phyloP scores from a whole-genome alignment of 2,329 filamentous ascomycete genomes.

The Penicillium sp. region DNA sequence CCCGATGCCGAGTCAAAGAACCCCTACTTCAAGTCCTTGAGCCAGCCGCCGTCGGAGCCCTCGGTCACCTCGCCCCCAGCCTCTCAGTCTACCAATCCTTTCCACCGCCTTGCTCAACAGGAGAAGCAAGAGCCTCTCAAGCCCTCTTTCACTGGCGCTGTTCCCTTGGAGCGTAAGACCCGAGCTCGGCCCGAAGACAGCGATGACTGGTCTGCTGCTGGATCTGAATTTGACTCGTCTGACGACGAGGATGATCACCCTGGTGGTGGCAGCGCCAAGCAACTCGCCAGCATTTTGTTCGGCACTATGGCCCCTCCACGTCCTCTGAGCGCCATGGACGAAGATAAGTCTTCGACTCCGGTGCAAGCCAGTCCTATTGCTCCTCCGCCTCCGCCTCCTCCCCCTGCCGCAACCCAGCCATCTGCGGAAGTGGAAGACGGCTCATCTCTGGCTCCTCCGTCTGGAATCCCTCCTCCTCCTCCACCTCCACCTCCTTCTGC shows the following conservation, averaged over 20 bases:
- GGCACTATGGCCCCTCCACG: slow-evolving; percentile 94
- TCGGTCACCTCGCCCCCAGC: slow-evolving; percentile 40
- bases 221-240: slow-evolving; percentile 68
- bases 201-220: slow-evolving; percentile 77
- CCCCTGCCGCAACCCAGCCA: slow-evolving; percentile 38
- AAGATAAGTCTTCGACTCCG: slow-evolving; percentile 47
- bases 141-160: slow-evolving; percentile 47
- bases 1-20: slow-evolving; percentile 73
- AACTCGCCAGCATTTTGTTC: slow-evolving; percentile 90
- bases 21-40: slow-evolving; percentile 88
- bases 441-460: slow-evolving; percentile 26
- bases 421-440: slow-evolving; percentile 23
- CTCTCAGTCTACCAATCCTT: slow-evolving; percentile 83
- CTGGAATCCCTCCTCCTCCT: slow-evolving; percentile 27
- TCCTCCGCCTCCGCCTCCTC: slow-evolving; percentile 44
- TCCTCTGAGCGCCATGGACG: slow-evolving; percentile 72
- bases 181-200: slow-evolving; percentile 55
- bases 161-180: slow-evolving; percentile 44
- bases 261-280: slow-evolving; percentile 76
- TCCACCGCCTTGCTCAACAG: slow-evolving; percentile 67
- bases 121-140: slow-evolving; percentile 53
- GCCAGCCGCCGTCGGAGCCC: slow-evolving; percentile 58
- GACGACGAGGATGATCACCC: slow-evolving; percentile 69
- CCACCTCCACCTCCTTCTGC: slow-evolving; percentile 31
- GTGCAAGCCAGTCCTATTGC: slow-evolving; percentile 37